Conservation (phyloP, 345 rosid genomes). For the Populus ilicifolia region DNA sequence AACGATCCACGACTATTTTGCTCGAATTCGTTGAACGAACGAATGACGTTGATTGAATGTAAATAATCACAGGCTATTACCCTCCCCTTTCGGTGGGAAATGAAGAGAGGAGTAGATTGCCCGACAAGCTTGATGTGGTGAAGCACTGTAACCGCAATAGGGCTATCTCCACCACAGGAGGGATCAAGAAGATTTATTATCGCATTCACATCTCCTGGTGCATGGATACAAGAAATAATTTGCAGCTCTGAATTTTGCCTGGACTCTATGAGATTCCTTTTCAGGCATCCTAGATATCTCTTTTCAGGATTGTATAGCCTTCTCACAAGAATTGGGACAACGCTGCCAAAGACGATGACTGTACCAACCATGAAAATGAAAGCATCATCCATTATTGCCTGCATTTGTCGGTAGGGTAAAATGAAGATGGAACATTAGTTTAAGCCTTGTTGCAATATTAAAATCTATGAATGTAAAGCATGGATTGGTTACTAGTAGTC, state of each 20-base stretch:
- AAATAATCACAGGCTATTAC: not conserved
- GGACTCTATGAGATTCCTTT: constrained; percentile 14
- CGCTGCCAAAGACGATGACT: not conserved
- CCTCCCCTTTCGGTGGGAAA: constrained; percentile 23
- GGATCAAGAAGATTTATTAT: constrained; percentile 23
- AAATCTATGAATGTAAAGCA: no score
- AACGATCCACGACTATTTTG: not conserved
- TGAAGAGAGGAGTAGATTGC: constrained; percentile 25
- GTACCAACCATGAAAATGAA: not conserved
- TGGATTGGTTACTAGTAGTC: not conserved
- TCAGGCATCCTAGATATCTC: constrained; percentile 25
- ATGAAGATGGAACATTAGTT: no score
- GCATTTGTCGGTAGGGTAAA: not conserved
- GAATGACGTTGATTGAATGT: constrained; percentile 24
- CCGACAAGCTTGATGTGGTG: constrained; percentile 28
- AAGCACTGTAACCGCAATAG: constrained; percentile 23
- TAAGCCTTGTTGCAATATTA: no score
- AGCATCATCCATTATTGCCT: not conserved
- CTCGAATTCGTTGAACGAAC: constrained; percentile 24
- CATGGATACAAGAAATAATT: constrained; percentile 39
- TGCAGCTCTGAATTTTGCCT: constrained; percentile 5
- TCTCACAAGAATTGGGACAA: constrained; percentile 16
- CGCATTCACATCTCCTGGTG: constrained; percentile 35
- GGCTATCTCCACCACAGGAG: constrained; percentile 1
- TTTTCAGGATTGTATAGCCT: constrained; percentile 24